Evolutionary conservation across 192 early-diverging fungal genomes (phyloP), one percentile per base, ranked within the genome.

Genomic region (Geranomyces michiganensis): DNA sequence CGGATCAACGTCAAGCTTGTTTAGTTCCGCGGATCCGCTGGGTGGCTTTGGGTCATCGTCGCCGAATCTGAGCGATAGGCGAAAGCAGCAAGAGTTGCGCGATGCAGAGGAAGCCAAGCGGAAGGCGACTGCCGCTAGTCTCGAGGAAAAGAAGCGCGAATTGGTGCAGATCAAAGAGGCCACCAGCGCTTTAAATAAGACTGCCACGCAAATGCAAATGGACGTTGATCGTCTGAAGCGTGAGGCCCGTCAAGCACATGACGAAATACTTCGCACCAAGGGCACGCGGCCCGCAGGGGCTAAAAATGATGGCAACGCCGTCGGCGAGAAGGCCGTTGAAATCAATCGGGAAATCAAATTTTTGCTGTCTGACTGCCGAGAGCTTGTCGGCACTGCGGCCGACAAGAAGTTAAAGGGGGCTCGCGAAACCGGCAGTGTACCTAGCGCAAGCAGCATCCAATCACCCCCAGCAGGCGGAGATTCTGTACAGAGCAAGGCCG

Each of bases 81-180:
- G 70, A 5, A 72, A 62, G 32, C 17, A 63, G 31, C 60, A 68
- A n/a, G 22, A 65, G 51, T 30, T 56, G 27, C 59, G 62, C 26
- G 58, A 73, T 29, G 48, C 60, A 26, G 74, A 76, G 41, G 80
- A 82, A 24, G 56, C 70, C 0, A 47, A 74, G 22, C 61, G 76
- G 31, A 82, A 84, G 33, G 48, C 70, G 8, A 65, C 81, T 1
- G 76, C 75, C 44, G 70, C 67, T 14, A 67, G 77, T 17, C 27
- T 79, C 17, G 76, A 80, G 44, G 67, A 71, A 26, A 74, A 82
- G 45, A 79, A 82, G 15, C 67, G 67, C 24, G 71, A 82, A 27
- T 58, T 82, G 4, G 82, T 78, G n/a, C 68, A 65, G 24, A 44
- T 78, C 22, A 78, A 67, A 49, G 73, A 82, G 43, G 66, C 53